These are phyloP conservation scores for Hemileccinum hortonii DNA, from an alignment of 1,284 basidiomycete species.

Conservation along the genomic window DNA sequence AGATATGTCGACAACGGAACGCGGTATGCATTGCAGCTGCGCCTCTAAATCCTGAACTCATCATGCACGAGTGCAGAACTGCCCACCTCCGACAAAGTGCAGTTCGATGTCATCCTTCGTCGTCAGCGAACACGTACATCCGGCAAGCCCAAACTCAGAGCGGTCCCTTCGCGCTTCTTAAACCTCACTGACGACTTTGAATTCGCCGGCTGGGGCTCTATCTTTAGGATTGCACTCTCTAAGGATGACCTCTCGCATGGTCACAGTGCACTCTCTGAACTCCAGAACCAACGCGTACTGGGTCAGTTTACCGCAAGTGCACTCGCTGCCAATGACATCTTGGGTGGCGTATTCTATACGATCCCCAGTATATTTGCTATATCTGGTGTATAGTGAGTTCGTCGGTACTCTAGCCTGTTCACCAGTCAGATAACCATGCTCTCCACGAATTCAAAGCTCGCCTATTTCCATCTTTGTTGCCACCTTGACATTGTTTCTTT, in stretches of 20 bases:
- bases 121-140: slow-evolving; percentile 52
- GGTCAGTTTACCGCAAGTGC: slow-evolving; percentile 61
- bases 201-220: slow-evolving; percentile 66
- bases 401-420: not conserved
- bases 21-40: slow-evolving; percentile 2
- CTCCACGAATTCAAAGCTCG: slow-evolving; percentile 43
- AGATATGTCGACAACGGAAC: not conserved
- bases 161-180: slow-evolving; percentile 56
- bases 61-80: slow-evolving; percentile 18
- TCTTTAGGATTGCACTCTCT: slow-evolving; percentile 44
- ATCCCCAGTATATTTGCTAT: slow-evolving; percentile 63
- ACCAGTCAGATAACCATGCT: not conserved
- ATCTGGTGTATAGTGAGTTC: slow-evolving; percentile 54
- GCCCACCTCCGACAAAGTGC: slow-evolving; percentile 47
- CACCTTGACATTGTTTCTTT: slow-evolving; percentile 58
- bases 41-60: not conserved
- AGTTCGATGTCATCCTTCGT: slow-evolving; percentile 55
- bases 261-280: slow-evolving; percentile 34
- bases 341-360: slow-evolving; percentile 71
- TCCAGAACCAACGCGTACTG: slow-evolving; percentile 40
- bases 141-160: slow-evolving; percentile 45
- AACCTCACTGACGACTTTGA: slow-evolving; percentile 65
- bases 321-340: slow-evolving; percentile 65
- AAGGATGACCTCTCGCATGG: slow-evolving; percentile 37
- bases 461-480: slow-evolving; percentile 65